phyloP scores from a whole-genome alignment of 1,139 yeast genomes.

The Debaryomyces sp. region DNA sequence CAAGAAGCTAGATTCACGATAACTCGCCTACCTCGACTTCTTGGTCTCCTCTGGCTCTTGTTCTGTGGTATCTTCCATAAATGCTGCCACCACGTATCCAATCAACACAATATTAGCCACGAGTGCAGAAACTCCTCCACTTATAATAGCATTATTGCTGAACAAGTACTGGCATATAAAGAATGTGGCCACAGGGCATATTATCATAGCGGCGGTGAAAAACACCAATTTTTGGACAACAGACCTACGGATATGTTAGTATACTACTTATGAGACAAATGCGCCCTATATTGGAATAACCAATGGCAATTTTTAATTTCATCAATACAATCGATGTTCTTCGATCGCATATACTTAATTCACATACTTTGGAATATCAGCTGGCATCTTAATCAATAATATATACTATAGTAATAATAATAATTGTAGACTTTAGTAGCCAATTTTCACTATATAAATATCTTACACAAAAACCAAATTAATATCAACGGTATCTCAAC shows the following conservation, averaged over 20 bases:
- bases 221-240: slow-evolving; percentile 75
- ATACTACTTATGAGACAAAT: neutral
- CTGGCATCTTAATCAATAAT: slow-evolving; percentile 34
- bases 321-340: neutral
- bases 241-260: slow-evolving; percentile 34
- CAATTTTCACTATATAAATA: neutral
- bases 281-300: neutral
- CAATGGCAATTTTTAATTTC: neutral
- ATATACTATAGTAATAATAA: neutral
- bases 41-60: slow-evolving; percentile 31
- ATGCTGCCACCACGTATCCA: slow-evolving; percentile 85
- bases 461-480: slow-evolving; percentile 7
- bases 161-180: slow-evolving; percentile 61
- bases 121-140: slow-evolving; percentile 90
- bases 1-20: neutral
- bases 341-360: neutral
- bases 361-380: slow-evolving; percentile 64
- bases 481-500: neutral
- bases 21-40: slow-evolving; percentile 9
- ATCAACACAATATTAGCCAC: slow-evolving; percentile 86
- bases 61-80: slow-evolving; percentile 67
- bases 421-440: neutral
- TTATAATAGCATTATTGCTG: slow-evolving; percentile 62
- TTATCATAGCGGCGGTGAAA: slow-evolving; percentile 88
- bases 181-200: slow-evolving; percentile 74